Evolutionary conservation across 148 eudicot genomes (phyloP).

Genomic region (Chenopodium formosanum): DNA sequence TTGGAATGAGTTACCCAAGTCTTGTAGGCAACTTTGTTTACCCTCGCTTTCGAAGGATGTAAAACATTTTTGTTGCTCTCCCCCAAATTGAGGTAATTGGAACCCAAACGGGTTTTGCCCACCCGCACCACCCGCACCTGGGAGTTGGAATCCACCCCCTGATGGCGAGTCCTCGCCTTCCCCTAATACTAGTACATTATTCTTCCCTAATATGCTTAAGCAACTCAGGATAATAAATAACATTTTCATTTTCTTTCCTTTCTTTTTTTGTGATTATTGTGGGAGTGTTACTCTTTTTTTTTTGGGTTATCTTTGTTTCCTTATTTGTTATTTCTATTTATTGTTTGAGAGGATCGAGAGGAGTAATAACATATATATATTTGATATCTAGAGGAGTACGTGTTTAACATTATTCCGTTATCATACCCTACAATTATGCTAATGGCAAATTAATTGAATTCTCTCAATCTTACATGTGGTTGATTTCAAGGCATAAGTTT

Average conservation of each 20-base stretch:
- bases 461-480: neutral
- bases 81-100: neutral
- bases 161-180: no score
- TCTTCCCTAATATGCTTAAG: neutral
- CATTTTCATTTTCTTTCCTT: neutral
- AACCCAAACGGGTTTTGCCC: neutral
- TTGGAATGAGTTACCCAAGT: conserved; percentile 6
- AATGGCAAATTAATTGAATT: no score
- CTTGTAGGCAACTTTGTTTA: conserved; percentile 5
- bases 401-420: no score
- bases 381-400: no score
- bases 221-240: neutral
- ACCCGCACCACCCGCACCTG: no score
- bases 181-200: neutral
- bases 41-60: conserved; percentile 4
- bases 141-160: no score
- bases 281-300: neutral
- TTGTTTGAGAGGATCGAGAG: no score
- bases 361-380: no score
- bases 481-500: neutral
- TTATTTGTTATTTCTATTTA: no score
- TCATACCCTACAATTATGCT: no score
- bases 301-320: neutral
- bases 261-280: neutral
- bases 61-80: conserved; percentile 3